Evolutionary conservation across 495 filamentous ascomycete genomes (phyloP).

Genomic region (Lasiosphaeris hirsuta): DNA sequence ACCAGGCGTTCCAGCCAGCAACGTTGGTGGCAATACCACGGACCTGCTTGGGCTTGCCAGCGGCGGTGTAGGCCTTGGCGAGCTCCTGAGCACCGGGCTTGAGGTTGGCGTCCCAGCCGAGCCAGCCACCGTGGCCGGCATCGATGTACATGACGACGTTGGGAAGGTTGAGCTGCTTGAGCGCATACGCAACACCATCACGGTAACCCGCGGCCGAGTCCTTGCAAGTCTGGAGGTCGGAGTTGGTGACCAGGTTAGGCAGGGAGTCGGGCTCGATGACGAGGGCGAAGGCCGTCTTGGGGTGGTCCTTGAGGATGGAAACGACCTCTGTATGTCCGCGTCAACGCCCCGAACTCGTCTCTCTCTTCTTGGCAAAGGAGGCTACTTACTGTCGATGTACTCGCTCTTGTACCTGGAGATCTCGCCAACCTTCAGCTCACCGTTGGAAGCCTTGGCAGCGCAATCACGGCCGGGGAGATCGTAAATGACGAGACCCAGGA

Average conservation of each 20-base stretch:
- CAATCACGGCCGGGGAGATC: slow-evolving; percentile 77
- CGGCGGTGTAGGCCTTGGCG: slow-evolving; percentile 62
- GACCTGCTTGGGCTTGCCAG: slow-evolving; percentile 60
- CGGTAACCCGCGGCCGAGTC: slow-evolving; percentile 61
- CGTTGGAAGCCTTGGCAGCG: slow-evolving; percentile 72
- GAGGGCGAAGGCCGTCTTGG: slow-evolving; percentile 52
- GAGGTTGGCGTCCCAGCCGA: slow-evolving; percentile 79
- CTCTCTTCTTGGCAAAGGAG: slow-evolving; percentile 11
- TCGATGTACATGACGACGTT: slow-evolving; percentile 85
- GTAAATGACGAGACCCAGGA: slow-evolving; percentile 68
- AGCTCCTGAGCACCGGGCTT: slow-evolving; percentile 66
- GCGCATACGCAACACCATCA: slow-evolving; percentile 67
- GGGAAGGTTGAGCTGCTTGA: slow-evolving; percentile 65
- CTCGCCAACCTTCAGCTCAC: slow-evolving; percentile 65
- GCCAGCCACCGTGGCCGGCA: slow-evolving; percentile 78
- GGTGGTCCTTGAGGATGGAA: slow-evolving; percentile 49
- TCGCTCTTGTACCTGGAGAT: slow-evolving; percentile 61
- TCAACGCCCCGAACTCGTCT: slow-evolving; percentile 26
- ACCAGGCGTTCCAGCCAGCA: slow-evolving; percentile 72
- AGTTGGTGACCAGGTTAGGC: slow-evolving; percentile 78
- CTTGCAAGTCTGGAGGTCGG: slow-evolving; percentile 59
- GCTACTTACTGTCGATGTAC: slow-evolving; percentile 62
- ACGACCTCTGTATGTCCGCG: slow-evolving; percentile 50
- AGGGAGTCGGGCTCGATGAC: slow-evolving; percentile 75
- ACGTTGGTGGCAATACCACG: slow-evolving; percentile 77